Conservation (phyloP, 192 early-diverging fungal species). For the Coemansia sp. region DNA sequence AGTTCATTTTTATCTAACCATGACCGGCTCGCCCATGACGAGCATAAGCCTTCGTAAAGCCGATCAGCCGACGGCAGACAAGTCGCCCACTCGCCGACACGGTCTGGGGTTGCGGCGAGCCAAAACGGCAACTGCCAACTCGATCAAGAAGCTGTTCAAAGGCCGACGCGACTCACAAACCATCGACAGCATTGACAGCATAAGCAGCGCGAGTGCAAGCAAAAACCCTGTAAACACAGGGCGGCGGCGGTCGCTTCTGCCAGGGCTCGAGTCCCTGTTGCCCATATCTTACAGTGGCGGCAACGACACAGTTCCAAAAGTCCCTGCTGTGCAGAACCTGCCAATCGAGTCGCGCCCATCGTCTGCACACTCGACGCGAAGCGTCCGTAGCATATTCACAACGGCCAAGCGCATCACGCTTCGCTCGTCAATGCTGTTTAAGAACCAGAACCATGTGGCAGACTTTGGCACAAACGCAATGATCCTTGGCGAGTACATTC, state of each 20-base stretch:
- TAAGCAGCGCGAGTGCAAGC: neutral
- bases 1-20: neutral
- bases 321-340: slow-evolving; percentile 1
- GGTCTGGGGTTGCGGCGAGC: slow-evolving; percentile 23
- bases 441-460: slow-evolving; percentile 16
- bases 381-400: slow-evolving; percentile 41
- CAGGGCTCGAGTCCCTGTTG: slow-evolving; percentile 1
- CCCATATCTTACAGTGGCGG: neutral
- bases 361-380: slow-evolving; percentile 34
- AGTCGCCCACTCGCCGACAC: slow-evolving; percentile 9
- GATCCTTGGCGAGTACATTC: slow-evolving; percentile 7
- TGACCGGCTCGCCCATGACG: neutral
- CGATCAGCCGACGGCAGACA: neutral
- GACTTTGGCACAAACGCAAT: slow-evolving; percentile 12
- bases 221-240: neutral
- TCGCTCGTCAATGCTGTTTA: slow-evolving; percentile 35
- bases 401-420: slow-evolving; percentile 40
- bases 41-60: neutral
- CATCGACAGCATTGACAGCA: neutral
- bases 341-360: slow-evolving; percentile 27
- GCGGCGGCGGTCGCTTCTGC: slow-evolving; percentile 4
- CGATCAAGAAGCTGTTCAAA: slow-evolving; percentile 38
- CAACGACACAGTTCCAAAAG: neutral
- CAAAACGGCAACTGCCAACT: slow-evolving; percentile 27
- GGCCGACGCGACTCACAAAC: slow-evolving; percentile 8